Conservation (phyloP, 495 filamentous ascomycete genomes). For the Aspergillus heteromorphus region DNA sequence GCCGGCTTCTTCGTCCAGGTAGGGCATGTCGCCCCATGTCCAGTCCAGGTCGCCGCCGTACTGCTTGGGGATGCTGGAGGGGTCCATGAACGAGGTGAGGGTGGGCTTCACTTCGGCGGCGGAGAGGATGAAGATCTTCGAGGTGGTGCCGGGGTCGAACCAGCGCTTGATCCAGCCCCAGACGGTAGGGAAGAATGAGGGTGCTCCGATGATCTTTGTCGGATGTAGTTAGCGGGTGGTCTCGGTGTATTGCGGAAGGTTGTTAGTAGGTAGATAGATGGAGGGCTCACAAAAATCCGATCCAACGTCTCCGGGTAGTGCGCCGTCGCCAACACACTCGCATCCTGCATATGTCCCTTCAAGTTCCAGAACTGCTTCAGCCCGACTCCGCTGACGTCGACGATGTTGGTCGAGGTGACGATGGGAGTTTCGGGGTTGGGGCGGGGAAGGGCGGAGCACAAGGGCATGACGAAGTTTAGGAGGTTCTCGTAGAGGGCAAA, state of each 20-base stretch:
- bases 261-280: not conserved
- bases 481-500: constrained; percentile 89
- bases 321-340: constrained; percentile 76
- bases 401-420: constrained; percentile 83
- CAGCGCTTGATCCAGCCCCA: constrained; percentile 95
- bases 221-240: not conserved
- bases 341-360: constrained; percentile 86
- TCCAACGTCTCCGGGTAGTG: constrained; percentile 91
- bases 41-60: constrained; percentile 84
- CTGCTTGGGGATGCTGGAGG: constrained; percentile 69
- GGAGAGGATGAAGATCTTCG: constrained; percentile 85
- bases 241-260: not conserved
- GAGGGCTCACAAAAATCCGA: constrained; percentile 73
- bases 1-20: constrained; percentile 56
- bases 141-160: constrained; percentile 90
- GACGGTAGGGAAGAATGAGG: constrained; percentile 86
- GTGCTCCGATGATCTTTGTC: constrained; percentile 74
- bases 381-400: constrained; percentile 77
- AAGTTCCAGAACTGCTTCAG: constrained; percentile 92
- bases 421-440: constrained; percentile 70
- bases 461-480: constrained; percentile 77
- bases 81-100: constrained; percentile 74
- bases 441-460: constrained; percentile 70
- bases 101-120: constrained; percentile 64
- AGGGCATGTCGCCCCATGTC: constrained; percentile 66